Base-by-base conservation (phyloP, 306 rosid species). In the Cicer yamashitae region DNA sequence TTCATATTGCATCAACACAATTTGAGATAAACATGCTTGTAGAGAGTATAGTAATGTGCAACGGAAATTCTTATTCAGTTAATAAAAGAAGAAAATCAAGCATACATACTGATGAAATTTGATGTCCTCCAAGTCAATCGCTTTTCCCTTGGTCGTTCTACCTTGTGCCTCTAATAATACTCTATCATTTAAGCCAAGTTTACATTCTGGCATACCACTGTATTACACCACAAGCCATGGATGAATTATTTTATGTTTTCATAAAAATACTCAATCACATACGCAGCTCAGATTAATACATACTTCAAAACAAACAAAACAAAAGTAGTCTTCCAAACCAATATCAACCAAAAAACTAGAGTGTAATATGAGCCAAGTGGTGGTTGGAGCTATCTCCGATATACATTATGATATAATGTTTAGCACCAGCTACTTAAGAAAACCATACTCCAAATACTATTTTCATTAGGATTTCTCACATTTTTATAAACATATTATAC, bases 151-250 rank as follows among this genome's bases (percentile, higher is more conserved):
- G 66, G 99, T 84, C 15, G 96, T 70, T 81, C 99, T 90, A 72
- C 99, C 98, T 87, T 93, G 98, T 79, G 98, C 96, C 84, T 93
- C 98, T 83, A 93, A 83, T 56, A 93, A 77, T 46, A 93, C 87
- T 85, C 98, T 86, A 69, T 93, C 98, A 68, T 93, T 93, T 38
- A 93, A 84, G 48, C 98, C 98, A 75, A 93, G 96, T 85, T 90
- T 93, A 84, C 98, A 93, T 82, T 93, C 98, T 9, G 98, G 98
- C 98, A 93, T 93, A 76, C 98, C 98, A 89, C 98, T 93, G 96
- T 83, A 79, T 77, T 34, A 69, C 25, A 86, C 54, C 84, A 70
- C 54, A 87, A 71, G 76, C 73, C 50, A 77, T 51, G 73, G 62
- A 50, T 48, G 37, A 15, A 46, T 81, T 39, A 17, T 50, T 50